Evolutionary conservation across 2,329 filamentous ascomycete genomes (phyloP).

Genomic region (Sporothrix dimorphospora): DNA sequence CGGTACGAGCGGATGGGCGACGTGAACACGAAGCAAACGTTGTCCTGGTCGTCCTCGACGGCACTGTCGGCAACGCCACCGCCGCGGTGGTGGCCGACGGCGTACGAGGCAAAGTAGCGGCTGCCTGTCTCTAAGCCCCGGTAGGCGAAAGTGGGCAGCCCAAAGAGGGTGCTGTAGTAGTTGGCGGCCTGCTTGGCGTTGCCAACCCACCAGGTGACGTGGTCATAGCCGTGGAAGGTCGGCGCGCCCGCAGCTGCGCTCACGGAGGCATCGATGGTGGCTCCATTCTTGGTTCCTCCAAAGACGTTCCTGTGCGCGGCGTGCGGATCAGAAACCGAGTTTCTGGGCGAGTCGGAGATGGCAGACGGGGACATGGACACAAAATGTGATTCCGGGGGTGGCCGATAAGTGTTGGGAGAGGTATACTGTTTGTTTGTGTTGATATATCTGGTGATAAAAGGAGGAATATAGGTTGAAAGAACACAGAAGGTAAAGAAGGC

Average conservation of each 20-base stretch:
- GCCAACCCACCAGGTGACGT: slow-evolving; percentile 94
- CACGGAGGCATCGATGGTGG: background rate
- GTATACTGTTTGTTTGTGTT: background rate
- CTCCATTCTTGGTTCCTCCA: slow-evolving; percentile 13
- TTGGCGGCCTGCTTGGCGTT: slow-evolving; percentile 94
- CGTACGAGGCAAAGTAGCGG: slow-evolving; percentile 79
- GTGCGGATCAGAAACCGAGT: slow-evolving; percentile 46
- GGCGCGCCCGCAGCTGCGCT: slow-evolving; percentile 33
- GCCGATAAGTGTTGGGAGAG: background rate
- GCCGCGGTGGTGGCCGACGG: slow-evolving; percentile 65
- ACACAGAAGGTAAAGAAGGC: background rate
- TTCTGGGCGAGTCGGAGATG: slow-evolving; percentile 53
- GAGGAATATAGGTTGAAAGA: background rate
- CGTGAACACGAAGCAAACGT: slow-evolving; percentile 80
- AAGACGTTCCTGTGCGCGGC: slow-evolving; percentile 55
- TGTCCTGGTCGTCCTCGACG: slow-evolving; percentile 43
- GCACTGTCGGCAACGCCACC: slow-evolving; percentile 41
- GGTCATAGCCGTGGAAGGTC: slow-evolving; percentile 83
- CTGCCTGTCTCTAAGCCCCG: slow-evolving; percentile 86
- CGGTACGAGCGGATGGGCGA: slow-evolving; percentile 71
- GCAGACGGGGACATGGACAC: slow-evolving; percentile 63
- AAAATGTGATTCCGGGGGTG: slow-evolving; percentile 17
- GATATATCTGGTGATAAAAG: background rate
- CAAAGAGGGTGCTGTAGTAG: slow-evolving; percentile 86
- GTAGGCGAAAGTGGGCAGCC: slow-evolving; percentile 82